A percentile compares a stretch with the other conserved stretches of the same genome.
phyloP scores from a whole-genome alignment of 2,329 filamentous ascomycete species.

The Lasiodiplodia hormozganensis region DNA sequence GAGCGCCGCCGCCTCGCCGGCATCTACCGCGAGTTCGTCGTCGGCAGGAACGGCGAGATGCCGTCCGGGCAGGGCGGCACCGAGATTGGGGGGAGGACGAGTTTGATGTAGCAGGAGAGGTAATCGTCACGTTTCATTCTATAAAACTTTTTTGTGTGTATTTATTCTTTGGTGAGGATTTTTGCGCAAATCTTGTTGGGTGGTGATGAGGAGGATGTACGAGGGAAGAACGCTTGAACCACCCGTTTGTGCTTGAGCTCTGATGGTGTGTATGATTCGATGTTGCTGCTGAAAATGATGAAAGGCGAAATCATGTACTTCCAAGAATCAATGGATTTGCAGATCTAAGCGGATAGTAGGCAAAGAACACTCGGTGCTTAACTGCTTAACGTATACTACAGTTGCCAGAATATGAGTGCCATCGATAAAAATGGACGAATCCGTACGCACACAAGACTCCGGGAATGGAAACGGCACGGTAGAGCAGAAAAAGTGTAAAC shows the following conservation, averaged over 20 bases:
- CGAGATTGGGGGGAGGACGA: conserved; percentile 90
- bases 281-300: too few relatives aligned
- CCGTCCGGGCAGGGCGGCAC: conserved; percentile 88
- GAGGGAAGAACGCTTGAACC: too few relatives aligned
- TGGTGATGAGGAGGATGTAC: too few relatives aligned
- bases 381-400: background rate
- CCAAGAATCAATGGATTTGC: background rate
- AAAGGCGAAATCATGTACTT: background rate
- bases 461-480: background rate
- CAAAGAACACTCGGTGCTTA: background rate
- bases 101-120: conserved; percentile 73
- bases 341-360: background rate
- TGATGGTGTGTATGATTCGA: too few relatives aligned
- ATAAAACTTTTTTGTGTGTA: too few relatives aligned
- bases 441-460: background rate
- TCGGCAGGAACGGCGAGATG: conserved; percentile 93
- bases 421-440: background rate
- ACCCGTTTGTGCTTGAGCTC: too few relatives aligned
- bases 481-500: background rate
- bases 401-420: background rate
- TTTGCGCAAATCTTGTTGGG: too few relatives aligned
- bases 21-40: conserved; percentile 93
- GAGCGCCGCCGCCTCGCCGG: conserved; percentile 76
- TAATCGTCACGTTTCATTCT: background rate
- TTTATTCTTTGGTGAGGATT: too few relatives aligned